Base-by-base conservation (phyloP, 2,329 filamentous ascomycete species). In the Cladosporium sp. region DNA sequence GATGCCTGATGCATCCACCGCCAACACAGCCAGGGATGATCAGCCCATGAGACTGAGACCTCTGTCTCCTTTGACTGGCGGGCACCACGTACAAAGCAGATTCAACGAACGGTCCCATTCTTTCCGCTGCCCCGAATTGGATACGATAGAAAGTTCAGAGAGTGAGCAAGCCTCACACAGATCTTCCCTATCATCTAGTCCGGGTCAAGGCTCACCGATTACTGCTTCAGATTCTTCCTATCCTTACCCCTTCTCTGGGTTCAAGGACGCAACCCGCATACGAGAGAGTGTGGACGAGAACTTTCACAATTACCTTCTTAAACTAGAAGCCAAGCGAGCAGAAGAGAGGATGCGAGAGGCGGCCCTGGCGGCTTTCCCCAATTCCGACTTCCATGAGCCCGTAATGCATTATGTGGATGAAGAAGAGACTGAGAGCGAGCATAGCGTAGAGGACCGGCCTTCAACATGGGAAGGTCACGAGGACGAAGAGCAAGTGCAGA, bases 321-420 rank as follows among this genome's bases (percentile, higher is more conserved):
- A 86, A 50, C 74, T 95, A 51, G 88, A 90, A 38, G 87, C 87
- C 43, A 85, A 83, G 62, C 85, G 89, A 62, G 87, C 86, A 7
- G 84, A 93, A 65, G 82, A 84, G 62, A 85, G 92, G 65, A 74
- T 96, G 55, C 82, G 86, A 55, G 88, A 95, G 59, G 77, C 82
- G 62, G 86, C 85, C 41, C 76, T 90, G 63, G 83, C 84, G 33
- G 87, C 85, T 1, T 91, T 89, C 62, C 85, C 86, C 61, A 86
- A 85, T 61, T 78, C 80, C 9, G 77, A 84, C 35, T 79, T 80
- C 54, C 82, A 86, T 59, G 84, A 84, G 55, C 83, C 81, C 38
- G 83, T 87, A 7, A 78, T 84, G 58, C 85, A 89, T 62, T 89
- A 85, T 64, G 81, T 85, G 52, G 79, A 83, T 57, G 82, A 83